phyloP scores from a whole-genome alignment of 2,329 filamentous ascomycete genomes.

The Trichocomaceae sp. region DNA sequence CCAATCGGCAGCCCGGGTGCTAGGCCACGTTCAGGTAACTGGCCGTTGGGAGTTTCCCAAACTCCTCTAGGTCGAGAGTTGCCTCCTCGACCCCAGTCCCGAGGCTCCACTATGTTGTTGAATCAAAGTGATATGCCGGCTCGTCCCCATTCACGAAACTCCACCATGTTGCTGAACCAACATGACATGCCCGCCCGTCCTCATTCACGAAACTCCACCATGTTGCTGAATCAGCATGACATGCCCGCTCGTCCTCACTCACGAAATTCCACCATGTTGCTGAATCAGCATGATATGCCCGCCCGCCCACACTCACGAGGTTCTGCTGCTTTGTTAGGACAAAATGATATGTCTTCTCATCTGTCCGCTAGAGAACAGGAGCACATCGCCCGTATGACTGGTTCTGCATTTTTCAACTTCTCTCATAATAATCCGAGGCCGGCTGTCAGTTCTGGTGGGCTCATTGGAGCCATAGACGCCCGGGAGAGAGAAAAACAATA shows the following conservation, averaged over 20 bases:
- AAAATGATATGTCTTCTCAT: conserved; percentile 49
- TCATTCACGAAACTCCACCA: conserved; percentile 53
- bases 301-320: conserved; percentile 52
- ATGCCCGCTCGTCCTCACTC: conserved; percentile 1
- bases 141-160: conserved; percentile 53
- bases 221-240: conserved; percentile 46
- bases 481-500: conserved; percentile 71
- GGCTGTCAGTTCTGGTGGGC: conserved; percentile 47
- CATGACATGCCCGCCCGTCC: conserved; percentile 31
- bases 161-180: conserved; percentile 37
- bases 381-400: conserved; percentile 75
- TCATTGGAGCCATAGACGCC: conserved; percentile 72
- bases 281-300: conserved; percentile 7
- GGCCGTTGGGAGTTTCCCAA: conserved; percentile 45
- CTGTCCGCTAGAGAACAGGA: conserved; percentile 86
- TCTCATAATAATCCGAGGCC: conserved; percentile 48
- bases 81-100: conserved; percentile 51
- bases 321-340: conserved; percentile 46
- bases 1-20: conserved; percentile 26
- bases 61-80: conserved; percentile 32
- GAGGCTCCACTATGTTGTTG: conserved; percentile 47
- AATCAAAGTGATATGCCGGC: conserved; percentile 7
- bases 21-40: conserved; percentile 56
- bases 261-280: conserved; percentile 4
- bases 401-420: conserved; percentile 66